Evolutionary conservation across 1,139 yeast genomes (phyloP).

Genomic region (Yamadazyma aaseri): DNA sequence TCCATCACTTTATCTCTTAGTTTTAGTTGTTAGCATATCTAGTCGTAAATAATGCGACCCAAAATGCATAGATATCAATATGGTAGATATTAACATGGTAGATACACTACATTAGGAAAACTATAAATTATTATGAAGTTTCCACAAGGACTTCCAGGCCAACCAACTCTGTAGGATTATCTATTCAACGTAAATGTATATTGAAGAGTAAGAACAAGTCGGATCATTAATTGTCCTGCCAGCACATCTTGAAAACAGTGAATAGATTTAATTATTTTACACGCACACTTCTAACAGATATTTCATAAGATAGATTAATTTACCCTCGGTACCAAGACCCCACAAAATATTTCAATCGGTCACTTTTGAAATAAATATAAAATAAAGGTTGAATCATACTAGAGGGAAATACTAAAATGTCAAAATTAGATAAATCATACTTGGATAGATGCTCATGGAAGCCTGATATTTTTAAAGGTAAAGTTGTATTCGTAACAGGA

Average conservation of each 20-base stretch:
- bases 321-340: neutral
- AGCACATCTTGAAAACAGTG: neutral
- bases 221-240: no score
- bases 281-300: neutral
- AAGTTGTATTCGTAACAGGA: constrained; percentile 91
- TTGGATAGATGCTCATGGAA: constrained; percentile 41
- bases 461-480: constrained; percentile 71
- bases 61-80: no score
- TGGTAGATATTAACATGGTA: no score
- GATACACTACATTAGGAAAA: no score
- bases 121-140: no score
- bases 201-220: no score
- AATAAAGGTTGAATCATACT: neutral
- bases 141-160: no score
- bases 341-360: neutral
- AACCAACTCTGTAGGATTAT: no score
- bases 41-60: no score
- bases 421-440: constrained; percentile 26
- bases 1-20: neutral
- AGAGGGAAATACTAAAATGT: neutral
- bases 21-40: neutral
- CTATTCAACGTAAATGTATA: no score
- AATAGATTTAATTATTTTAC: no score
- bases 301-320: neutral
- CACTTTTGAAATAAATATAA: no score